Base-by-base conservation (phyloP, 805 yeast genomes). In the Yarrowia divulgata region DNA sequence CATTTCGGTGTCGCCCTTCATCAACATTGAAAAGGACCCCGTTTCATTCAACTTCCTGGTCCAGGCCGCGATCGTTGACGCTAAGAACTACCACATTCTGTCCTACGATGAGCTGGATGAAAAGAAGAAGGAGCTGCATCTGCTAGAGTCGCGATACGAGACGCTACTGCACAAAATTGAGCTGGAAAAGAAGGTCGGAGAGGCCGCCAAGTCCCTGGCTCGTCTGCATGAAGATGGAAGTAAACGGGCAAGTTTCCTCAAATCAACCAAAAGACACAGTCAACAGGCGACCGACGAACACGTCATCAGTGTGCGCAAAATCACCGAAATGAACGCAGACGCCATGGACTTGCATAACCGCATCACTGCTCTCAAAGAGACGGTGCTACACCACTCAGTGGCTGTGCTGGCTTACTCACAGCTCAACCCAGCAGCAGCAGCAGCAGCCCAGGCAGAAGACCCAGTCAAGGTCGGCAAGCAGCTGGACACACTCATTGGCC, bases 51-150 rank as follows among this genome's bases (percentile, higher is more conserved):
- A 75, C 69, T 75, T 71, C 58, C 69, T 74, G 70, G 75, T 74
- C 29, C 76, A 75, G 70, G 54, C 73, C 7, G 70, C 75, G 13
- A 73, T 75, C 16, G 72, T 74, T 5, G 75, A 73, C 48, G 72
- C 76, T 13, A 70, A 73, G 40, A 75, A 75, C 40, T 73, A 49
- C 68, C 68, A 69, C 58, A 55, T 74, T 8, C 54, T 73, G 67
- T 73, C 75, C 6, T 73, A 73, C 60, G 71, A 72, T 46, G 77
- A 75, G 63, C 67, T 75, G 9, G 73, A 73, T 29, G 73, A 72
- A 29, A 50, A 62, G 29, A 70, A 71, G 45, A 73, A 75, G 55
- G 72, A 72, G 55, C 66, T 69, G 23, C 46, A 42, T 10, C 48
- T 71, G 49, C 68, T 72, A 34, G 23, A 60, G 12, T 67, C 74